Percentiles rank a stretch among this genome's conserved stretches.
phyloP scores from a whole-genome alignment of 164 flowering plant species.

The Platanus orientalis region DNA sequence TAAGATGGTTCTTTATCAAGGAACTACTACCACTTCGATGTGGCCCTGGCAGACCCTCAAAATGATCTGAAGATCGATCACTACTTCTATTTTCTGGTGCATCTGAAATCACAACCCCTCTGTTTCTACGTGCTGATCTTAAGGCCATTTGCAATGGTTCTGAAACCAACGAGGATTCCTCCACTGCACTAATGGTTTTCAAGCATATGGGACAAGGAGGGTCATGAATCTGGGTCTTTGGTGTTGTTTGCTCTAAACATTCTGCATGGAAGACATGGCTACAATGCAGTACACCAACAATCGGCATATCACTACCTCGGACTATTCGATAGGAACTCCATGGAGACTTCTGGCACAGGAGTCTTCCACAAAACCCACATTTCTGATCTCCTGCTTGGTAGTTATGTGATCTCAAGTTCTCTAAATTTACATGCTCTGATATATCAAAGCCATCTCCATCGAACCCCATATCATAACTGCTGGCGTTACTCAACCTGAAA shows the following conservation, averaged over 20 bases:
- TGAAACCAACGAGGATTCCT: constrained; percentile 24
- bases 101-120: constrained; percentile 20
- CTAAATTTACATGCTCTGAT: constrained; percentile 21
- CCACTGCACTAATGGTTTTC: constrained; percentile 19
- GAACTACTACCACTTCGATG: constrained; percentile 14
- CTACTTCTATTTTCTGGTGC: constrained; percentile 6
- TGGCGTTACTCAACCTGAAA: constrained; percentile 45
- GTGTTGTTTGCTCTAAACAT: constrained; percentile 46
- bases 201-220: constrained; percentile 51
- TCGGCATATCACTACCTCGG: constrained; percentile 43
- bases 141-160: constrained; percentile 38
- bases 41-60: constrained; percentile 14
- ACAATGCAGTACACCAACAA: constrained; percentile 45
- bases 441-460: constrained; percentile 36
- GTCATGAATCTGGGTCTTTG: constrained; percentile 37
- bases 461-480: constrained; percentile 39
- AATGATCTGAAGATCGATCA: constrained; percentile 12
- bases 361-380: constrained; percentile 42
- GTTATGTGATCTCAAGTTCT: constrained; percentile 18
- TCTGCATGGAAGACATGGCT: constrained; percentile 53
- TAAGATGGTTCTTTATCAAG: constrained; percentile 28
- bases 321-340: constrained; percentile 44
- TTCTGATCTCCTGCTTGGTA: constrained; percentile 22
- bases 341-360: constrained; percentile 40
- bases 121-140: constrained; percentile 26